Percentiles rank a stretch among this genome's conserved stretches.
phyloP scores from a whole-genome alignment of 2,329 filamentous ascomycete species.

The Colletotrichum ledebouriae region DNA sequence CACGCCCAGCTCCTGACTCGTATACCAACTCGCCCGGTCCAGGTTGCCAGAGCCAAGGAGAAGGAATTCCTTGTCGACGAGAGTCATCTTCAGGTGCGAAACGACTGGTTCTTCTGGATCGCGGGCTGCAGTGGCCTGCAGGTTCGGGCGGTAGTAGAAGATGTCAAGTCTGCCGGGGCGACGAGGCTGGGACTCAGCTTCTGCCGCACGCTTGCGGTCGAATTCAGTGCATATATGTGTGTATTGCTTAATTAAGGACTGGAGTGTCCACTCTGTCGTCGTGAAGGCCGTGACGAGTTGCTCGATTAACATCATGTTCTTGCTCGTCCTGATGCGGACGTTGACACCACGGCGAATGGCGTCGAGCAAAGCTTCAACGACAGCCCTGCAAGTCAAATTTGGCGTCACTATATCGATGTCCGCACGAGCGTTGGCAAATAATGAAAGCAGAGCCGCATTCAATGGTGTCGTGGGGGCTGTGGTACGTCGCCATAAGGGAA shows the following conservation, averaged over 20 bases:
- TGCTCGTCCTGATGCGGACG: conserved; percentile 76
- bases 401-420: conserved; percentile 81
- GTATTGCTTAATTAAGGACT: conserved; percentile 70
- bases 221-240: conserved; percentile 46
- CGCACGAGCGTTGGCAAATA: conserved; percentile 69
- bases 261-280: conserved; percentile 76
- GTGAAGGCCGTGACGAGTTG: conserved; percentile 85
- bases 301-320: conserved; percentile 81
- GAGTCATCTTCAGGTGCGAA: conserved; percentile 82
- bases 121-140: conserved; percentile 44
- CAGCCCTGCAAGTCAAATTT: conserved; percentile 78
- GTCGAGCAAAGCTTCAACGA: conserved; percentile 71
- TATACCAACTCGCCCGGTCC: conserved; percentile 89
- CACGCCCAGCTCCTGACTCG: conserved; percentile 85
- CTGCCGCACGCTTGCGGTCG: conserved; percentile 40
- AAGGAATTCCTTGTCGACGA: conserved; percentile 76
- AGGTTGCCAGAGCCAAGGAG: conserved; percentile 86
- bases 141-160: conserved; percentile 67
- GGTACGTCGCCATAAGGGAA: conserved; percentile 66
- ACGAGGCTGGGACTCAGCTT: conserved; percentile 59
- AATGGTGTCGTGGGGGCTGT: conserved; percentile 74
- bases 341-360: conserved; percentile 76
- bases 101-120: conserved; percentile 73
- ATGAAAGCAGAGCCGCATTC: conserved; percentile 73
- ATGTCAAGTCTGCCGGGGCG: conserved; percentile 66